Evolutionary conservation across 805 yeast species (phyloP), one percentile per base, ranked within the genome.

Genomic region (Starmerella khaoyaiensis): DNA sequence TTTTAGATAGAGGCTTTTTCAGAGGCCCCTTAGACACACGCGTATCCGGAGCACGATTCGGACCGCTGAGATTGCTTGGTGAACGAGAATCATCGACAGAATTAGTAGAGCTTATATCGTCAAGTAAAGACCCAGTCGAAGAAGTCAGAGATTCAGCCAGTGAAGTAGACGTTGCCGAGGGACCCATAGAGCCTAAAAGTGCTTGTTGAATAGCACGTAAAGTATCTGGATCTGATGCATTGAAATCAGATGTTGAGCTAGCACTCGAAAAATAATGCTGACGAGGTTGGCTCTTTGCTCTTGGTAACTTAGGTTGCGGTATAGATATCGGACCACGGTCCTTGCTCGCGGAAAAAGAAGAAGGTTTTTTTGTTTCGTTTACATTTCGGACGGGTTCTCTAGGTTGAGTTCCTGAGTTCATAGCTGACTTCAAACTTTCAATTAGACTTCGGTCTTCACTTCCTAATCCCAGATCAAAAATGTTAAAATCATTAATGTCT

Each of bases 121-220:
- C n/a, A n/a, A n/a, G n/a, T n/a, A n/a, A n/a, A n/a, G n/a, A n/a
- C n/a, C n/a, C n/a, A n/a, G 36, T 21, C 12, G 35, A 14, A 3
- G 28, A 17, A 4, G 45, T 37, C 16, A 37, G 9, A 3, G 44
- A 20, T 26, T 43, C 44, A 5, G 45, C 41, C 17, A 40, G 31
- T 4, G 44, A 40, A 15, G 45, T 37, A 4, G 45, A 28, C 5
- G 45, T 29, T 2, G 39, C 43, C 5, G 33, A 25, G 4, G 47
- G 42, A 2, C 41, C 42, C 17, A 44, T 25, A 4, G 50, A 41
- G 29, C 50, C 46, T 12, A 45, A 40, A 11, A 51, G 45, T 9
- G 52, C 54, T 19, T 47, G 47, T 40, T 51, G 55, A 9, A 51
- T 51, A 2, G 53, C 55, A 8, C 50, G 46, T 30, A 51, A 38